Base-by-base conservation (phyloP, 177 flowering plant genomes). In the Vitis hybrid region DNA sequence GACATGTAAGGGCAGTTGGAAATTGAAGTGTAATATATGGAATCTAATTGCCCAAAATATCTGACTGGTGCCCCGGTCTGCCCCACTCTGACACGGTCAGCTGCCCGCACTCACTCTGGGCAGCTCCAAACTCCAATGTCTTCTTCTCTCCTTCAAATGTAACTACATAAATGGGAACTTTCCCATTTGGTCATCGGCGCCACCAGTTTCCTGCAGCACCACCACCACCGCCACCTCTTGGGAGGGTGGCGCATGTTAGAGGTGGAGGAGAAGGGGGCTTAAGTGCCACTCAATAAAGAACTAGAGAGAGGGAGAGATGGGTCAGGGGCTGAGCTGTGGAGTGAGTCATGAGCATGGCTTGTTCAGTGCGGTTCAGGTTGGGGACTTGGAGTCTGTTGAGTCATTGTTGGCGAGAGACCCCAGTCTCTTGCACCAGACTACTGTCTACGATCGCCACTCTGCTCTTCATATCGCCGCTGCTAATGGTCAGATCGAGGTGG, bases 401-500 rank as follows among this genome's bases (percentile, higher is more conserved):
- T 51, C 62, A 48, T 18, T 84, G 60, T 56, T 88, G 56, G 77
- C 76, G 67, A 80, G 68, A 65, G 81, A 83, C 65, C 81, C 92
- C 1, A 14, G 67, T 80, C 81, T 84, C n/a, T 51, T 90, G 69
- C 64, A 72, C 39, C 76, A 70, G 2, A 67, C 79, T 50, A 82
- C 89, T 18, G 74, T 78, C 14, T 86, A 80, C 56, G 89, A 85
- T 81, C 86, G 88, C 31, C 83, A 85, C 15, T 88, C 88, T 64
- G 68, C 78, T 21, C 83, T 90, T 64, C 94, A 90, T 74, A 66
- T 90, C 10, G 92, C 94, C 29, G 89, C 94, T 78, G 89, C 89
- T 33, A 84, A 81, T 84, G 94, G 92, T 81, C 91, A 80, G 89
- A 90, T 85, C 86, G 84, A 88, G 88, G 94, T 89, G 71, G 59